Base-by-base conservation (phyloP, 73 alveolate genomes). In the Paraurostyla sp. region DNA sequence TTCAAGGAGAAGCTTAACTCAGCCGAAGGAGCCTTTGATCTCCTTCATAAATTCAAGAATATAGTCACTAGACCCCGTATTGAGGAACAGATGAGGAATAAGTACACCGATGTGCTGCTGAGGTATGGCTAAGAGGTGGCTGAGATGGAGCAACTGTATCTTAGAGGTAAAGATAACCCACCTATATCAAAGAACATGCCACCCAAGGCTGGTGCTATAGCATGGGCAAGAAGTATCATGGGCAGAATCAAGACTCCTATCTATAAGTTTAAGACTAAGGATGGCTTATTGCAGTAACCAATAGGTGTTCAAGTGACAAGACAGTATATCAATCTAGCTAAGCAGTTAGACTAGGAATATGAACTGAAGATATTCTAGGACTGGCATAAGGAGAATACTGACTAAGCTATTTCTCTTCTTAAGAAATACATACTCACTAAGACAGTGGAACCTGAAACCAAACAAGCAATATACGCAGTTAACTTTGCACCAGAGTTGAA, bases 201-300 rank as follows among this genome's bases (percentile, higher is more conserved):
- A 0, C 99, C 99, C 48, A 97, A 97, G 1, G 99, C 99, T 16
- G 99, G 99, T 0, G 97, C 98, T 52, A 98, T 99, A 42, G 97
- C 98, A 20, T 98, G 99, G 99, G 99, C 99, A 0, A 62, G 99
- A 48, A 96, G 98, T 71, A 96, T 98, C 80, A 95, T 96, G 91
- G 97, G 95, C 13, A 93, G 99, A 87, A 96, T 97, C 84, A 96
- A 97, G 89, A 94, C 98, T 45, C 99, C 99, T 15, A 96, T 81
- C 71, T 48, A 98, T 98, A 33, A 96, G 97, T 60, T 94, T 98
- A 57, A 98, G 97, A 83, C 98, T 97, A 83, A 98, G 76, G 98
- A 69, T 81, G 88, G 94, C 52, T 95, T 96, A 73, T 98, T 94
- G 87, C 99, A 99, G 0, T 99, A 99, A 58, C 93, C 97, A 9